These are phyloP conservation scores for Fragilariopsis cylindrus DNA, from an alignment of 108 stramenopile species.

Conservation along the genomic window DNA sequence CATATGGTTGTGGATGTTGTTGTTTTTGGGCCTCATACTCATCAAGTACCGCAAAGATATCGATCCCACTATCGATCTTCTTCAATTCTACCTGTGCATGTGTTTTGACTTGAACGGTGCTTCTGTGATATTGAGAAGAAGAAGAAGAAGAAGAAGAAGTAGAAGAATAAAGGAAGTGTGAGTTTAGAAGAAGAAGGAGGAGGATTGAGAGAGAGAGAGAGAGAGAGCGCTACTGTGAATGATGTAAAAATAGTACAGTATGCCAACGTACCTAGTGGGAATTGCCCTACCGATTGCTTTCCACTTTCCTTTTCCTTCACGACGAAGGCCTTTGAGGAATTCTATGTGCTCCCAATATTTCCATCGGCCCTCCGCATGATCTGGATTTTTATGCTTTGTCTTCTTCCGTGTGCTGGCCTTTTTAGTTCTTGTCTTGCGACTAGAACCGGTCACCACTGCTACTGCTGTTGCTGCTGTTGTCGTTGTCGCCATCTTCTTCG, in stretches of 20 bases:
- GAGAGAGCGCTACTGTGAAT: background rate
- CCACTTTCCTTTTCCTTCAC: conserved; percentile 43
- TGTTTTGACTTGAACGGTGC: conserved; percentile 43
- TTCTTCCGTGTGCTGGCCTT: background rate
- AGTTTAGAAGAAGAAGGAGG: background rate
- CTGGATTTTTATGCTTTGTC: background rate
- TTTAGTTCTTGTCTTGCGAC: background rate
- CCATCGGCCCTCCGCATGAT: conserved; percentile 27
- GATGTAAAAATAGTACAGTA: background rate
- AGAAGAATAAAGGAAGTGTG: background rate
- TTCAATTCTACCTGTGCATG: conserved; percentile 37
- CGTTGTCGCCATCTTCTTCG: background rate
- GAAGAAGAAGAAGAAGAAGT: background rate
- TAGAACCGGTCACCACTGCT: background rate
- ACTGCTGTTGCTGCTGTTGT: background rate
- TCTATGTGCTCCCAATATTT: conserved; percentile 31
- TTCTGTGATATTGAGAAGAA: conserved; percentile 19
- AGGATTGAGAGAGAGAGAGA: background rate
- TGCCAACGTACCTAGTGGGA: conserved; percentile 37
- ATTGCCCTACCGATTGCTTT: conserved; percentile 37
- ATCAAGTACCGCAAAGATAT: conserved; percentile 31
- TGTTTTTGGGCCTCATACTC: background rate
- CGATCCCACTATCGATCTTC: conserved; percentile 17
- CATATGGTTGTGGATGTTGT: background rate
- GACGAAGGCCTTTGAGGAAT: conserved; percentile 41